Percentiles rank a stretch among this genome's conserved stretches.
These are phyloP conservation scores for Saccharomyces jurei DNA, from an alignment of 805 yeast species.

Conservation along the genomic window DNA sequence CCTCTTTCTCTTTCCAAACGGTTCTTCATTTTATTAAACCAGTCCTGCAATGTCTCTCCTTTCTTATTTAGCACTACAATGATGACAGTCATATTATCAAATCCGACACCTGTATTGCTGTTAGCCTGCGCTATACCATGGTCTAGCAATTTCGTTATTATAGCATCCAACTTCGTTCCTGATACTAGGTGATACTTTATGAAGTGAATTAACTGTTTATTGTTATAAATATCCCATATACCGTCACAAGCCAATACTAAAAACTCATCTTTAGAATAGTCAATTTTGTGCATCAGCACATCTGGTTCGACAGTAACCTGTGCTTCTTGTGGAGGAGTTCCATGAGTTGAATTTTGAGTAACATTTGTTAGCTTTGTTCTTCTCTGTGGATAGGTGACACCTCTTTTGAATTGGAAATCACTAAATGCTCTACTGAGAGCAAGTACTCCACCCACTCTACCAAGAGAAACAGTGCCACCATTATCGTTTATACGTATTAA, in stretches of 20 bases:
- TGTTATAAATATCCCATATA: constrained; percentile 66
- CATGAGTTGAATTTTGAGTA: constrained; percentile 11
- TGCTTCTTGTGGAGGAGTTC: constrained; percentile 53
- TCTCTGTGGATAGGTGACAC: constrained; percentile 14
- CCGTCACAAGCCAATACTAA: constrained; percentile 76
- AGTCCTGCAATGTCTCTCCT: constrained; percentile 39
- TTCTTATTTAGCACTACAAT: constrained; percentile 52
- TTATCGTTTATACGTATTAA: constrained; percentile 83
- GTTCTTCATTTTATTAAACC: constrained; percentile 50
- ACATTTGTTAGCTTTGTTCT: constrained; percentile 6
- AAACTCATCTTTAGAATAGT: constrained; percentile 48
- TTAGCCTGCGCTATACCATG: constrained; percentile 64
- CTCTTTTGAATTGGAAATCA: constrained; percentile 49
- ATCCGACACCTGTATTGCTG: constrained; percentile 69
- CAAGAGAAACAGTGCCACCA: constrained; percentile 88
- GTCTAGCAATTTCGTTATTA: constrained; percentile 52
- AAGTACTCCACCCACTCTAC: constrained; percentile 90
- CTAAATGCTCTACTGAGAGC: constrained; percentile 91
- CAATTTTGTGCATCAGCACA: constrained; percentile 46
- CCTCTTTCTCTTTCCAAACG: constrained; percentile 32
- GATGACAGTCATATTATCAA: constrained; percentile 75
- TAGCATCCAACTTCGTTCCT: constrained; percentile 52
- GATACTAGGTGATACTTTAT: constrained; percentile 50
- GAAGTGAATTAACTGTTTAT: constrained; percentile 43
- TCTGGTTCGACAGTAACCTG: constrained; percentile 79